These are phyloP conservation scores for Colletotrichum chrysophilum DNA, from an alignment of 2,329 filamentous ascomycete genomes.

Conservation along the genomic window DNA sequence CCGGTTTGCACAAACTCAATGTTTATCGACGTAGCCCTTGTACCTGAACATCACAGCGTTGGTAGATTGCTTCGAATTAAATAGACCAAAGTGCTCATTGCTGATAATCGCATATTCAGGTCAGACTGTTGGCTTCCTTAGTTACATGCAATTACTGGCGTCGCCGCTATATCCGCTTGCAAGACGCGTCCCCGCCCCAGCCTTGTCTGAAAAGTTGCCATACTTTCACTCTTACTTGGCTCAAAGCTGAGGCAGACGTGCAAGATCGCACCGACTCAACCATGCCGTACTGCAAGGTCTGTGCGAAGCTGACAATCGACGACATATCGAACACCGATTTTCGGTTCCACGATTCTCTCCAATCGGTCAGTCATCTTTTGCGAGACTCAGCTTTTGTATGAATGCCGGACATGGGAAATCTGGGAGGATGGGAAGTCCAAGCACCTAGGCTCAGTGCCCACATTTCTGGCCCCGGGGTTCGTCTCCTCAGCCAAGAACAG, in stretches of 20 bases:
- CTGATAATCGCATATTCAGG: background rate
- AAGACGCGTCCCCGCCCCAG: background rate
- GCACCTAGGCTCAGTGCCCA: too few relatives aligned
- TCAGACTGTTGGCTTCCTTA: too few relatives aligned
- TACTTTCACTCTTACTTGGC: background rate
- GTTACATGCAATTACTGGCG: background rate
- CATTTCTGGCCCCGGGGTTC: too few relatives aligned
- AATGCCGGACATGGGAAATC: too few relatives aligned
- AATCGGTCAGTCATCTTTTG: too few relatives aligned
- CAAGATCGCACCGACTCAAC: background rate
- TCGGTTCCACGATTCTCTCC: background rate
- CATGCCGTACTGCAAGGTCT: background rate
- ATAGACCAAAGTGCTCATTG: too few relatives aligned
- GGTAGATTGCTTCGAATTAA: background rate
- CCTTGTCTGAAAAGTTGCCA: background rate
- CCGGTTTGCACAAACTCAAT: background rate
- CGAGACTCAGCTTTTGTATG: too few relatives aligned
- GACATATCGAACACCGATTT: background rate
- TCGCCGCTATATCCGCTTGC: background rate
- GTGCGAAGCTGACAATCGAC: background rate
- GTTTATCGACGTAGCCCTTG: background rate
- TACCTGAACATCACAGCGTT: background rate
- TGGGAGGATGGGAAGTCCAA: too few relatives aligned
- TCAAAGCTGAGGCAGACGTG: background rate
- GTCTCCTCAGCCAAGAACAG: too few relatives aligned